phyloP scores from a whole-genome alignment of 2,329 filamentous ascomycete genomes.

The Fusarium domesticum region DNA sequence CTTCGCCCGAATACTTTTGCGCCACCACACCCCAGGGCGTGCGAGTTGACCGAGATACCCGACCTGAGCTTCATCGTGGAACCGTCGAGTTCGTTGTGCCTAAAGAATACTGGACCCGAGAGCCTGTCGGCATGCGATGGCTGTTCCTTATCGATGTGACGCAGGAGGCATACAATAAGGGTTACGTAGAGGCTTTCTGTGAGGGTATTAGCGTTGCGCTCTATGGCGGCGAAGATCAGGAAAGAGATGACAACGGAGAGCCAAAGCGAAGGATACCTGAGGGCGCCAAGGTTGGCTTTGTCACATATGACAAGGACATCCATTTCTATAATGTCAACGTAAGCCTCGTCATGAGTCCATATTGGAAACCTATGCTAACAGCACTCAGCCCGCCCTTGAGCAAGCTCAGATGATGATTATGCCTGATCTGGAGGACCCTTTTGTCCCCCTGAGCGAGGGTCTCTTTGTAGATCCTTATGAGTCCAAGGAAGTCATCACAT shows the following conservation, averaged over 20 bases:
- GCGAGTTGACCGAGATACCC: slow-evolving; percentile 81
- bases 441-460: slow-evolving; percentile 85
- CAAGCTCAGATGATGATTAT: slow-evolving; percentile 98
- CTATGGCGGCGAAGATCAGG: slow-evolving; percentile 64
- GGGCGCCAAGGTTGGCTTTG: slow-evolving; percentile 86
- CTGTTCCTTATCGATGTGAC: slow-evolving; percentile 93
- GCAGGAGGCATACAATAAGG: slow-evolving; percentile 85
- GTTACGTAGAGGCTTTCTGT: slow-evolving; percentile 86
- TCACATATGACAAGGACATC: slow-evolving; percentile 94
- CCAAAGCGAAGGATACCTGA: slow-evolving; percentile 61
- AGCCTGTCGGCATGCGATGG: slow-evolving; percentile 83
- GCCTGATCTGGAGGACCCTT: slow-evolving; percentile 95
- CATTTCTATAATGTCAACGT: slow-evolving; percentile 96
- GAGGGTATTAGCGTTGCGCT: slow-evolving; percentile 82
- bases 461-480: slow-evolving; percentile 94
- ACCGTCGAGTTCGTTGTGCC: slow-evolving; percentile 96
- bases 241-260: slow-evolving; percentile 50
- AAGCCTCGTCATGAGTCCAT: slow-evolving; percentile 36
- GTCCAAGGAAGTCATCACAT: slow-evolving; percentile 80
- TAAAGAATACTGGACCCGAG: slow-evolving; percentile 97
- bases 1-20: slow-evolving; percentile 86
- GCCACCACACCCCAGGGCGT: slow-evolving; percentile 84
- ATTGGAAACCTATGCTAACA: slow-evolving; percentile 12
- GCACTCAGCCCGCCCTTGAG: slow-evolving; percentile 64
- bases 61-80: slow-evolving; percentile 84